These are phyloP conservation scores for Fusarium protoensiforme DNA, from an alignment of 2,329 filamentous ascomycete genomes.

Conservation along the genomic window DNA sequence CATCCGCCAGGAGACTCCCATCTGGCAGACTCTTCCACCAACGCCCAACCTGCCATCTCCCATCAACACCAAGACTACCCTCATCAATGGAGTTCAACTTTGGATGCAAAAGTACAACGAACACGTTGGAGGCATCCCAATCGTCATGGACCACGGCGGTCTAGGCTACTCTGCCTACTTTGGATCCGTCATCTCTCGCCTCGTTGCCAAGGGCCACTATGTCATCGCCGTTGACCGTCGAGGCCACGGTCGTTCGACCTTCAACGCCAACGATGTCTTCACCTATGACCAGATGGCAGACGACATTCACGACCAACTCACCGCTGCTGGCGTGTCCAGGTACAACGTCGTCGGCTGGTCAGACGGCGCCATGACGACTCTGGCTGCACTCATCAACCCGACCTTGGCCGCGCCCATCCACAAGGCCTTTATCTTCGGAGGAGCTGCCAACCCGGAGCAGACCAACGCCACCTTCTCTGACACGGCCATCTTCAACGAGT, in stretches of 20 bases:
- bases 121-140: slow-evolving; percentile 44
- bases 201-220: slow-evolving; percentile 48
- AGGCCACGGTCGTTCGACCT: slow-evolving; percentile 55
- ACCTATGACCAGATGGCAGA: slow-evolving; percentile 52
- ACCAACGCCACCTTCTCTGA: slow-evolving; percentile 49
- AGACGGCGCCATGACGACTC: slow-evolving; percentile 53
- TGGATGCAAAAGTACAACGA: slow-evolving; percentile 57
- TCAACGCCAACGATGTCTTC: slow-evolving; percentile 48
- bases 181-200: slow-evolving; percentile 49
- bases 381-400: slow-evolving; percentile 49
- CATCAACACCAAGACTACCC: slow-evolving; percentile 42
- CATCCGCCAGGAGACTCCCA: slow-evolving; percentile 39
- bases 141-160: slow-evolving; percentile 54
- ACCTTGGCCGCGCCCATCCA: slow-evolving; percentile 46
- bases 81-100: slow-evolving; percentile 52
- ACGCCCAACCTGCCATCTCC: slow-evolving; percentile 52
- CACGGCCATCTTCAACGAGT: slow-evolving; percentile 47
- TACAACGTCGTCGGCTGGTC: slow-evolving; percentile 55
- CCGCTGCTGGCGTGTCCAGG: slow-evolving; percentile 40
- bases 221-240: slow-evolving; percentile 55
- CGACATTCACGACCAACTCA: slow-evolving; percentile 49
- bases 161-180: slow-evolving; percentile 56
- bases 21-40: slow-evolving; percentile 50
- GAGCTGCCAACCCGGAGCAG: slow-evolving; percentile 45
- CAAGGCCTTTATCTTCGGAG: slow-evolving; percentile 55